Percentiles rank a stretch among this genome's conserved stretches.
phyloP scores from a whole-genome alignment of 805 yeast species.

The Metschnikowia picachoensis region DNA sequence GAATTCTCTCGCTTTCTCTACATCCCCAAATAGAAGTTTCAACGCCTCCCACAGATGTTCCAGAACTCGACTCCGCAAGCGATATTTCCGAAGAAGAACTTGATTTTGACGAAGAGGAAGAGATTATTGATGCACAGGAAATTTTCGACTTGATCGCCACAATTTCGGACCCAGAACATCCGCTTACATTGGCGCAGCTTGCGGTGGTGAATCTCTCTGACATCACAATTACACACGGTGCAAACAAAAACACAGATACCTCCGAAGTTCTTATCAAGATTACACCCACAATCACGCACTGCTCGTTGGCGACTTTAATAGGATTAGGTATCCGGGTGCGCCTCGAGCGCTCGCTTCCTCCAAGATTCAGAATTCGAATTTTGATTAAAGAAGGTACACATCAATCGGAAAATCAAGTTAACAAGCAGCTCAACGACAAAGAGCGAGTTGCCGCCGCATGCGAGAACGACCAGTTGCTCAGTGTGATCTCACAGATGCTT shows the following conservation, averaged over 20 bases:
- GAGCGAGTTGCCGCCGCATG: constrained; percentile 99
- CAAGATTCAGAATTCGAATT: constrained; percentile 75
- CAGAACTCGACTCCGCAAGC: constrained; percentile 23
- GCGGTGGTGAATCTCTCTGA: constrained; percentile 88
- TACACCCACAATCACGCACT: constrained; percentile 97
- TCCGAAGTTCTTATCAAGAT: constrained; percentile 78
- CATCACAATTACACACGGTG: constrained; percentile 63
- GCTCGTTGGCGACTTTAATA: constrained; percentile 91
- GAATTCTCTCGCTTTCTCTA: constrained; percentile 33
- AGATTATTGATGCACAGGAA: constrained; percentile 83
- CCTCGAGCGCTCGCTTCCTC: constrained; percentile 82
- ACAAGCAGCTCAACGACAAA: constrained; percentile 94
- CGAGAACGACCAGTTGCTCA: constrained; percentile 86
- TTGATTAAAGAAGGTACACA: constrained; percentile 88
- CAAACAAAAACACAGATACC: constrained; percentile 41
- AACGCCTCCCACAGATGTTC: constrained; percentile 16
- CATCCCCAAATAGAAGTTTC: constrained; percentile 1
- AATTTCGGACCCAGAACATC: constrained; percentile 87
- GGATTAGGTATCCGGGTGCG: constrained; percentile 94
- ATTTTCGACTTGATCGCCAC: constrained; percentile 33
- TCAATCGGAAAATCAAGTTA: constrained; percentile 93
- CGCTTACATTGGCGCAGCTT: constrained; percentile 87
- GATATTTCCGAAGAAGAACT: constrained; percentile 9
- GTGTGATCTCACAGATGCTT: constrained; percentile 91
- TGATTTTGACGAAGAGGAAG: constrained; percentile 39